Evolutionary conservation across 2,329 filamentous ascomycete genomes (phyloP).

Genomic region (Ophiosphaerella herpotricha): DNA sequence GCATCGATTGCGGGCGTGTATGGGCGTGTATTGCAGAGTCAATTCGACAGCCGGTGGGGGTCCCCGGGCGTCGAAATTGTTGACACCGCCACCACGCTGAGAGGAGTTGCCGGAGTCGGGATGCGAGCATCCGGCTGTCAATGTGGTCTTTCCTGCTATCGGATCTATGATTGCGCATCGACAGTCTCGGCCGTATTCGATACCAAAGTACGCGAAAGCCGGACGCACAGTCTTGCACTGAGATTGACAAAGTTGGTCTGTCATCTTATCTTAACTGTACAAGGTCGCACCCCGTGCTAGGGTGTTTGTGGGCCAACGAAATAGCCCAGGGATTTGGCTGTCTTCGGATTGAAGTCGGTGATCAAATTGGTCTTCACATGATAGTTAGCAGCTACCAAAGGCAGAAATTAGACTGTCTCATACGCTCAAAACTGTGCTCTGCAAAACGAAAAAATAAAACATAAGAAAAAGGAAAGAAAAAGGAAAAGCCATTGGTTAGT

Average conservation of each 20-base stretch:
- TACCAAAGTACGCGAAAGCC: no score
- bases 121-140: neutral
- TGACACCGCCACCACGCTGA: neutral
- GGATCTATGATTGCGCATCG: neutral
- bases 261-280: no score
- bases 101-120: neutral
- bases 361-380: neutral
- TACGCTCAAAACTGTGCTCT: slow-evolving; percentile 3
- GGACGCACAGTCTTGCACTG: no score
- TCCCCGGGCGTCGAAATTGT: neutral
- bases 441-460: neutral
- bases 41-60: neutral
- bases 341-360: neutral
- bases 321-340: neutral
- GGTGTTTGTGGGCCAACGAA: no score
- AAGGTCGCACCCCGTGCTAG: no score
- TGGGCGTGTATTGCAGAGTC: no score
- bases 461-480: neutral
- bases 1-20: neutral
- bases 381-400: neutral
- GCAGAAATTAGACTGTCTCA: slow-evolving; percentile 2
- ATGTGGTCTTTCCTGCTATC: neutral
- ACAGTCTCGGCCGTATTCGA: neutral
- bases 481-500: neutral
- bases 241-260: no score